Evolutionary conservation across 805 yeast genomes (phyloP).

Genomic region (Candida corydali): DNA sequence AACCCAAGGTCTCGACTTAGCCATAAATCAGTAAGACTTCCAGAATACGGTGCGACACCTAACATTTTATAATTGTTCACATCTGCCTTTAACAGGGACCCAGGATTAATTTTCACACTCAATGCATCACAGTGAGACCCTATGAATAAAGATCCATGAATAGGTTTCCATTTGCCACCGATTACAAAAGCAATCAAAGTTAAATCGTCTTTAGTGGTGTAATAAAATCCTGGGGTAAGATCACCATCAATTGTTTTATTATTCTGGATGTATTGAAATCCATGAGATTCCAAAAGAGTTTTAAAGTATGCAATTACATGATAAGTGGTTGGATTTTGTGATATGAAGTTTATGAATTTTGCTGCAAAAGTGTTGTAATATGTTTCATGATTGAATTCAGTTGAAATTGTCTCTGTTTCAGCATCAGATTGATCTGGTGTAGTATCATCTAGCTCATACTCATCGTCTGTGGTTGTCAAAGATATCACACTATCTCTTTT

Average conservation of each 20-base stretch:
- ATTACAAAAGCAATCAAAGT: slow-evolving; percentile 34
- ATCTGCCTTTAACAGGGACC: slow-evolving; percentile 15
- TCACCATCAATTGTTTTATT: slow-evolving; percentile 11
- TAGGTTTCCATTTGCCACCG: slow-evolving; percentile 41
- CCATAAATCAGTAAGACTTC: slow-evolving; percentile 31
- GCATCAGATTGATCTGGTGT: not conserved
- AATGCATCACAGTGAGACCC: slow-evolving; percentile 49
- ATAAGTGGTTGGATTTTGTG: slow-evolving; percentile 38
- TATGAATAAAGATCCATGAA: slow-evolving; percentile 61
- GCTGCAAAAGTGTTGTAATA: slow-evolving; percentile 8
- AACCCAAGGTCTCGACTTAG: slow-evolving; percentile 40
- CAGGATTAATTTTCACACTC: slow-evolving; percentile 31
- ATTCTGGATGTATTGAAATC: slow-evolving; percentile 26
- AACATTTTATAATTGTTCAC: slow-evolving; percentile 32
- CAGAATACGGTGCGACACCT: slow-evolving; percentile 41
- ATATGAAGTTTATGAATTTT: slow-evolving; percentile 11
- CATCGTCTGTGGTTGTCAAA: not conserved
- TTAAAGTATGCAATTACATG: slow-evolving; percentile 29
- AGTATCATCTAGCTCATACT: not conserved
- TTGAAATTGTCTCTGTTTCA: not conserved
- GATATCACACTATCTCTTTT: slow-evolving; percentile 3
- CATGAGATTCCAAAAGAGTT: slow-evolving; percentile 18
- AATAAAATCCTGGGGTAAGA: slow-evolving; percentile 21
- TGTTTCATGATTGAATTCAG: not conserved
- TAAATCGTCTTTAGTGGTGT: slow-evolving; percentile 27